phyloP scores from a whole-genome alignment of 2,329 filamentous ascomycete species.

The Cladosporium sp. region DNA sequence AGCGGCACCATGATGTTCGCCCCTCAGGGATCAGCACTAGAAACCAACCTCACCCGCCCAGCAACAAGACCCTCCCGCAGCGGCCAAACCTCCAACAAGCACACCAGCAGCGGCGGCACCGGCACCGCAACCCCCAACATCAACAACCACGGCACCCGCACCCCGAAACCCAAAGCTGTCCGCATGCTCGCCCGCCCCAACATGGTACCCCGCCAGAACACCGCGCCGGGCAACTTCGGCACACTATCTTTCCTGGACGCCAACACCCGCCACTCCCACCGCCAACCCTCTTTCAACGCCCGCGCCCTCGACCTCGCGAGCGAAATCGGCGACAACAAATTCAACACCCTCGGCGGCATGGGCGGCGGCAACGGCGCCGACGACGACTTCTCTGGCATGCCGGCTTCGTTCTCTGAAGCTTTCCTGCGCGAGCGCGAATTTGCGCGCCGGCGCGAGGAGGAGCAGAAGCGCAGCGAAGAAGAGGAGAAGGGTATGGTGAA shows the following conservation, averaged over 20 bases:
- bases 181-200: conserved; percentile 11
- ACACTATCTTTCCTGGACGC: conserved; percentile 31
- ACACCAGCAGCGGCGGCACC: conserved; percentile 38
- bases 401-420: conserved; percentile 39
- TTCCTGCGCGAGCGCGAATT: conserved; percentile 59
- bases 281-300: conserved; percentile 65
- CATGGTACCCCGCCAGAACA: conserved; percentile 25
- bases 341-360: conserved; percentile 63
- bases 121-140: conserved; percentile 36
- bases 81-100: conserved; percentile 27
- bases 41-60: conserved; percentile 40
- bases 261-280: conserved; percentile 34
- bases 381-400: conserved; percentile 25
- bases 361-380: conserved; percentile 41
- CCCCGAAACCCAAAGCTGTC: conserved; percentile 51
- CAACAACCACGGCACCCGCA: conserved; percentile 9
- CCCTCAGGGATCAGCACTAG: conserved; percentile 47
- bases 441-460: conserved; percentile 44
- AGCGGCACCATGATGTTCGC: conserved; percentile 84
- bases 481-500: conserved; percentile 72
- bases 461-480: conserved; percentile 39
- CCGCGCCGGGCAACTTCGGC: conserved; percentile 23
- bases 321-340: conserved; percentile 64
- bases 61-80: conserved; percentile 23
- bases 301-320: conserved; percentile 67